These are phyloP conservation scores for Davidsoniella australis DNA, from an alignment of 2,329 filamentous ascomycete genomes.

Conservation along the genomic window DNA sequence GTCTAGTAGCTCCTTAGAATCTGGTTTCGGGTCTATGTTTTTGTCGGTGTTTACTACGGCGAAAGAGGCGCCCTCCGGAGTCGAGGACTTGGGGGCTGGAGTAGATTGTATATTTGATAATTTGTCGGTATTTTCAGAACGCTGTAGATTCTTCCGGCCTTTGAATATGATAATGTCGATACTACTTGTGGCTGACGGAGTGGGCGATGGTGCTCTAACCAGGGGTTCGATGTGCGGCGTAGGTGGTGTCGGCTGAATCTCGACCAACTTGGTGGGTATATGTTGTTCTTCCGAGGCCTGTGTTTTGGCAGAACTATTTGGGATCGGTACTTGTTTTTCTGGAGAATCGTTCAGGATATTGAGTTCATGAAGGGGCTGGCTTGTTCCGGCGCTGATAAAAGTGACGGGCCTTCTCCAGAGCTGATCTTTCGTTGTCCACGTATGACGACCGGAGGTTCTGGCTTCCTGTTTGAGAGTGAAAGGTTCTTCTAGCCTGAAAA, in stretches of 20 bases:
- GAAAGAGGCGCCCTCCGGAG: neutral
- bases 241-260: neutral
- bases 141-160: conserved; percentile 26
- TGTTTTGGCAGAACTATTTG: conserved; percentile 5
- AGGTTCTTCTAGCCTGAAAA: too few relatives aligned
- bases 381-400: conserved; percentile 37
- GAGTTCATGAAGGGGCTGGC: conserved; percentile 29
- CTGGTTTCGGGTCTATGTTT: neutral
- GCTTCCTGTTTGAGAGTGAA: too few relatives aligned
- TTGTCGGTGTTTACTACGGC: neutral
- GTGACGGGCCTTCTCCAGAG: conserved; percentile 32
- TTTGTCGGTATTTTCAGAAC: neutral
- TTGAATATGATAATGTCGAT: conserved; percentile 56
- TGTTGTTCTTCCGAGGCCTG: neutral
- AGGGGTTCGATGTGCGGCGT: conserved; percentile 1
- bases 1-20: too few relatives aligned
- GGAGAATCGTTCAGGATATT: neutral
- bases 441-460: too few relatives aligned
- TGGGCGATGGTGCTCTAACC: neutral
- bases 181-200: conserved; percentile 4
- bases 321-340: conserved; percentile 15
- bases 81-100: neutral
- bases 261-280: neutral
- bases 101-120: neutral
- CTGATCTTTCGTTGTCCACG: conserved; percentile 17